Evolutionary conservation across 2,329 filamentous ascomycete genomes (phyloP), one percentile per base, ranked within the genome.

Genomic region (Trichoderma sp.): DNA sequence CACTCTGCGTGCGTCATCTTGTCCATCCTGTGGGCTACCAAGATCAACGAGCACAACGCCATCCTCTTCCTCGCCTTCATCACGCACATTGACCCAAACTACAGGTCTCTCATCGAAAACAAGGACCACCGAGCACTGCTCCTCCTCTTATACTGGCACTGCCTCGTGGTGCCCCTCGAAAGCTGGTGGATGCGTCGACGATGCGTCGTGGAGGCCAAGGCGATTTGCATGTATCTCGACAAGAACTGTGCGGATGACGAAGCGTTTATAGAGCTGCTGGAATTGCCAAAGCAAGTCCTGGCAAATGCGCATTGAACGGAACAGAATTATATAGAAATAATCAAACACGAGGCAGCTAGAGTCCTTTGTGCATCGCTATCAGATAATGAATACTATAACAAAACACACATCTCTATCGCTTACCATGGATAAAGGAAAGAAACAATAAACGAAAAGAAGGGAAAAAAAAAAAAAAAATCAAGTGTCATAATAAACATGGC

Each of bases 101-200:
- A 83, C 71, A 79, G 80, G 14, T 61, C 59, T 0, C 70, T 88
- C n/a, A 73, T 90, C 0, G 76, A 81, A 56, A 46, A 70, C 0
- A 88, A 86, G 70, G 87, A 90, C 55, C 76, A 83, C 0, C 78
- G 81, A 32, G 87, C 86, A 0, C 73, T 90, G 70, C 74, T 89
- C 13, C 72, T 90, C 43, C 75, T 89, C n/a, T 80, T 83, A 0
- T 86, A 84, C 76, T 90, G 86, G 86, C 86, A 84, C 74, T 82
- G 83, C 11, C 83, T 84, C 70, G 74, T 85, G 16, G 80, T 78
- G 16, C 74, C 77, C 14, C 75, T 77, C 28, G 73, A 77, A 11
- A 69, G 73, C 1, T 87, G 85, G 86, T 87, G 83, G 82, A 70
- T 85, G 16, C 77, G 79, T 55, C 76, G 80, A 61, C 79, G 85